Evolutionary conservation across 495 filamentous ascomycete genomes (phyloP).

Genomic region (Saxophila tyrrhenica): DNA sequence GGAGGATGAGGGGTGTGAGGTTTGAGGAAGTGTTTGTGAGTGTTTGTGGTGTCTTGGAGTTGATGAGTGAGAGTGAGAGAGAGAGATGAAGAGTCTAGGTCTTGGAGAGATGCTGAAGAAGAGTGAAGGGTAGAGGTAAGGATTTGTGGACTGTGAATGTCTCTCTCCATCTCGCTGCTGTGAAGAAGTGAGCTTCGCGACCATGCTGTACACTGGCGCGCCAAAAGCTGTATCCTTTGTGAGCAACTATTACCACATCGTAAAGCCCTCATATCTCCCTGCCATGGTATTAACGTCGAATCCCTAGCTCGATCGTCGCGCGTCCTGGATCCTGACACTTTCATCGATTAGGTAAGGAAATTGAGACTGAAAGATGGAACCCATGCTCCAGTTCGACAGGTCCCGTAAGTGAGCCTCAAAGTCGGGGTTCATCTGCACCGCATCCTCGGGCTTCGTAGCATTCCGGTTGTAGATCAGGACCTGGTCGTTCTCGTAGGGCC

Average conservation of each 20-base stretch:
- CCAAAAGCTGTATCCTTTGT: too few species aligned
- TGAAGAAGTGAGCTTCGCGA: too few species aligned
- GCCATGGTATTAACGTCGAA: too few species aligned
- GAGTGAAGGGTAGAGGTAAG: too few species aligned
- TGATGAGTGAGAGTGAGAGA: not conserved
- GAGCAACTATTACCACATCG: not conserved
- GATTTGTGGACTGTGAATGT: too few species aligned
- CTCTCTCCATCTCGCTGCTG: too few species aligned
- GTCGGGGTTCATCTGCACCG: conserved; percentile 62
- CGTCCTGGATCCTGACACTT: conserved; percentile 3
- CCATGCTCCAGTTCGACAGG: conserved; percentile 67
- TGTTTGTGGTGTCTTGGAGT: not conserved
- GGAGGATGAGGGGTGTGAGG: not conserved
- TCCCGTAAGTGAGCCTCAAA: conserved; percentile 64
- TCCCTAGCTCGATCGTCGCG: not conserved
- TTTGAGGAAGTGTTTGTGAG: not conserved
- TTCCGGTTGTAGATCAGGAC: conserved; percentile 37
- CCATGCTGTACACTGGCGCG: too few species aligned
- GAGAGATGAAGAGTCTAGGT: not conserved
- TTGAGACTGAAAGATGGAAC: conserved; percentile 49
- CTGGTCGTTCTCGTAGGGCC: conserved; percentile 53
- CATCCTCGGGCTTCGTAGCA: conserved; percentile 23
- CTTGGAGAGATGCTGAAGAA: too few species aligned
- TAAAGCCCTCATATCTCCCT: not conserved
- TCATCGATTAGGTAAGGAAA: conserved; percentile 43